phyloP scores from a whole-genome alignment of 2,329 filamentous ascomycete genomes.

The Diaporthe australafricana region DNA sequence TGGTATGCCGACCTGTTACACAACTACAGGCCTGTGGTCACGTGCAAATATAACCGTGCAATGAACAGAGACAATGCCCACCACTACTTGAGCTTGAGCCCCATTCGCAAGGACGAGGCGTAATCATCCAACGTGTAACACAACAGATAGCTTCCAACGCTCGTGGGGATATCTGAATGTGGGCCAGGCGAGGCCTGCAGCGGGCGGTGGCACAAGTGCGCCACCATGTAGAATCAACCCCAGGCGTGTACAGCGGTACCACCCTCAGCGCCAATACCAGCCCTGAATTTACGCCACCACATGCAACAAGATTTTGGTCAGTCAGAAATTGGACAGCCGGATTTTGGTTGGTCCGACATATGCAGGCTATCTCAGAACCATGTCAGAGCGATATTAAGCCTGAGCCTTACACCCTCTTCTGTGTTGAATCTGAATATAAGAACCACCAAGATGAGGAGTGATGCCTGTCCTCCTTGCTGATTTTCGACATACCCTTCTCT shows the following conservation, averaged over 20 bases:
- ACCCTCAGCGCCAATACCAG: background rate
- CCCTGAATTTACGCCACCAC: background rate
- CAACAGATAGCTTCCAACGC: too few species aligned
- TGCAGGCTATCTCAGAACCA: background rate
- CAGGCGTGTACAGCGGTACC: background rate
- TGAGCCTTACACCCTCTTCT: background rate
- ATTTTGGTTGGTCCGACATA: background rate
- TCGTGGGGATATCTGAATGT: too few species aligned
- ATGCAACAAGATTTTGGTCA: conserved; percentile 13
- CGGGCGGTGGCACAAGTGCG: background rate
- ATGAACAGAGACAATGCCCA: too few species aligned
- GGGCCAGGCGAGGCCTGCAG: background rate
- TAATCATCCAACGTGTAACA: too few species aligned
- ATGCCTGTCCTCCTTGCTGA: background rate
- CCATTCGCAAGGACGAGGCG: too few species aligned
- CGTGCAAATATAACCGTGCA: too few species aligned
- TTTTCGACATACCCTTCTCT: too few species aligned
- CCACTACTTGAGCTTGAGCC: too few species aligned
- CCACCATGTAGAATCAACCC: background rate
- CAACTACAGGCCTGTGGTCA: too few species aligned
- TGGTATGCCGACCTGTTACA: too few species aligned
- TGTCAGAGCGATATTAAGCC: background rate
- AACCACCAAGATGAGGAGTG: background rate
- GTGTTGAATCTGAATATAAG: too few species aligned
- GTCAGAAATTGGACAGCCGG: background rate